Percentiles rank a stretch among this genome's conserved stretches.
phyloP scores from a whole-genome alignment of 805 yeast species.

The Candida pseudofarinosa region DNA sequence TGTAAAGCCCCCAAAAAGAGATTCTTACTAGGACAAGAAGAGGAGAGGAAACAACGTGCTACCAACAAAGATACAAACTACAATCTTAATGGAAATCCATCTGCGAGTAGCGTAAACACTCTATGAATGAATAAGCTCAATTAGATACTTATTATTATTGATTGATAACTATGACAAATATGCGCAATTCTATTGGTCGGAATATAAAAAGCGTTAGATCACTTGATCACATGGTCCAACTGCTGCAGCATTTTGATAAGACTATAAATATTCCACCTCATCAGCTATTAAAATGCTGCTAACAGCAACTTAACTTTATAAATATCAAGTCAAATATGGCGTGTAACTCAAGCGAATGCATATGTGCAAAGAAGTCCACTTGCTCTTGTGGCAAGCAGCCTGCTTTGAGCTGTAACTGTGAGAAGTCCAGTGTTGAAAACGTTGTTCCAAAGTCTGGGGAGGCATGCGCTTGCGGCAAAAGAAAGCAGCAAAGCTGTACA shows the following conservation, averaged over 20 bases:
- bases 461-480: constrained; percentile 59
- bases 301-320: background rate
- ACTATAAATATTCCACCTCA: background rate
- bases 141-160: too few relatives aligned
- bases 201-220: background rate
- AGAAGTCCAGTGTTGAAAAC: constrained; percentile 49
- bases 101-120: too few relatives aligned
- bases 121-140: too few relatives aligned
- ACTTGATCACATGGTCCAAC: background rate
- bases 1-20: too few relatives aligned
- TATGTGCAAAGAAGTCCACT: constrained; percentile 58
- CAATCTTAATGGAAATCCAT: too few relatives aligned
- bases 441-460: constrained; percentile 35
- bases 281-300: background rate
- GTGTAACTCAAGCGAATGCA: constrained; percentile 43
- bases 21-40: too few relatives aligned
- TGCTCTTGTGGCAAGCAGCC: constrained; percentile 62
- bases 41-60: too few relatives aligned
- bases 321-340: constrained; percentile 14
- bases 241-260: too few relatives aligned
- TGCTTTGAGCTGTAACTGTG: constrained; percentile 55
- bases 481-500: constrained; percentile 50
- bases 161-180: background rate
- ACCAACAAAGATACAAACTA: too few relatives aligned
- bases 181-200: background rate